Evolutionary conservation across 768 basidiomycete genomes (phyloP).

Genomic region (Tricholoma terreum): DNA sequence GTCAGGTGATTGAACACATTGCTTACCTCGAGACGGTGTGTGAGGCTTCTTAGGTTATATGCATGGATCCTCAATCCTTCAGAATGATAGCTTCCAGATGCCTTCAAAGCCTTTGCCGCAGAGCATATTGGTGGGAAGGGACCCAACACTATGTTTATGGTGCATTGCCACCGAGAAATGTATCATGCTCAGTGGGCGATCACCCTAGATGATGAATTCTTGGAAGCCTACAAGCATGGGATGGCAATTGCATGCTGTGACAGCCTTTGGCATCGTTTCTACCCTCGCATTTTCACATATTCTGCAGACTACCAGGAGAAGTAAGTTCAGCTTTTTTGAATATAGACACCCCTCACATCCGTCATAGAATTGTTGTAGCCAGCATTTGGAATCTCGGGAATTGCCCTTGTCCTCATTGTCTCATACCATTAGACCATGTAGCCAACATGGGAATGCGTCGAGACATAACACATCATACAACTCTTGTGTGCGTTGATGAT

Average conservation of each 20-base stretch:
- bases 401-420: constrained; percentile 16
- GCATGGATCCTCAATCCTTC: no score
- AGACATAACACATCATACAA: neutral
- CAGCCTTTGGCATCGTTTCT: constrained; percentile 1
- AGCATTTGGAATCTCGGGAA: constrained; percentile 7
- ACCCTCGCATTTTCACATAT: constrained; percentile 24
- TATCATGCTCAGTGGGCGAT: constrained; percentile 22
- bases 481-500: constrained; percentile 1
- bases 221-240: constrained; percentile 16
- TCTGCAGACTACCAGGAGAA: constrained; percentile 30
- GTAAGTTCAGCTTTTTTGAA: constrained; percentile 7
- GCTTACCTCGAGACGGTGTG: constrained; percentile 26
- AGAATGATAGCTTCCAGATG: neutral
- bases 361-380: constrained; percentile 15
- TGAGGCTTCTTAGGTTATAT: neutral
- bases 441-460: constrained; percentile 1
- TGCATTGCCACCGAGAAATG: constrained; percentile 23
- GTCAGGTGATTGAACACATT: constrained; percentile 21
- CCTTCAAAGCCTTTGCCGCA: neutral
- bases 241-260: constrained; percentile 17
- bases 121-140: neutral
- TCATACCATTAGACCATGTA: constrained; percentile 4
- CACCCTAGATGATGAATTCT: constrained; percentile 14
- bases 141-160: neutral
- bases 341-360: neutral